Base-by-base conservation (phyloP, 2,329 filamentous ascomycete species). In the Samsoniella hepiali region DNA sequence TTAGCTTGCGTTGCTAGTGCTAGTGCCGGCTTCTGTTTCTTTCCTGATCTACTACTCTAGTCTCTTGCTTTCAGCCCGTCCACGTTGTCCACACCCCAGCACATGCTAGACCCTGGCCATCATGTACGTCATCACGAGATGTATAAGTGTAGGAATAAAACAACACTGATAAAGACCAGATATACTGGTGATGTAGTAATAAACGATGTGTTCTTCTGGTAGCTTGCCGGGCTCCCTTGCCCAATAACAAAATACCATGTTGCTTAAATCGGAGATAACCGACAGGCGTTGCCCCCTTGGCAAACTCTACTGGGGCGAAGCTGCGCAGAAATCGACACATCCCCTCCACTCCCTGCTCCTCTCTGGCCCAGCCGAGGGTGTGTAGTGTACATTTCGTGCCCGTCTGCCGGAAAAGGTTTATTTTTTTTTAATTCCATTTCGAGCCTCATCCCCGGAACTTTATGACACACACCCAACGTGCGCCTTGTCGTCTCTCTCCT, bases 251-350 rank as follows among this genome's bases (percentile, higher is more conserved):
- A 22, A 11, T 38, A 54, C 49, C 31, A 17, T 38, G 17, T 11
- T 61, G 36, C 36, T 53, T 27, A 59, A 54, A 45, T 61, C 58
- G 58, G 58, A 61, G 58, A 61, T 61, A 61, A 54, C 58, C 49
- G 58, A 61, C 38, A 36, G 27, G 36, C 38, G 40, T 54, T 54
- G 29, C 47, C 49, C 36, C 47, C 58, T 45, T 54, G 49, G 58
- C 58, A 61, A 61, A 61, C 58, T 61, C 58, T 61, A 54, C 58
- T 61, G 49, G 27, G 34, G 42, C 44, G n/a, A 58, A 31, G 45
- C 57, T 42, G 29, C 47, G 29, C 49, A 54, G 17, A 45, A 32
- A 51, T 60, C 47, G 58, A 53, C 47, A 53, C 36, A 36, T 47
- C 31, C 15, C 57, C 45, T 58, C 56, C 44, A 38, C 55, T 47